Base-by-base conservation (phyloP, 2,329 filamentous ascomycete species). In the Zymoseptoria passerinii region DNA sequence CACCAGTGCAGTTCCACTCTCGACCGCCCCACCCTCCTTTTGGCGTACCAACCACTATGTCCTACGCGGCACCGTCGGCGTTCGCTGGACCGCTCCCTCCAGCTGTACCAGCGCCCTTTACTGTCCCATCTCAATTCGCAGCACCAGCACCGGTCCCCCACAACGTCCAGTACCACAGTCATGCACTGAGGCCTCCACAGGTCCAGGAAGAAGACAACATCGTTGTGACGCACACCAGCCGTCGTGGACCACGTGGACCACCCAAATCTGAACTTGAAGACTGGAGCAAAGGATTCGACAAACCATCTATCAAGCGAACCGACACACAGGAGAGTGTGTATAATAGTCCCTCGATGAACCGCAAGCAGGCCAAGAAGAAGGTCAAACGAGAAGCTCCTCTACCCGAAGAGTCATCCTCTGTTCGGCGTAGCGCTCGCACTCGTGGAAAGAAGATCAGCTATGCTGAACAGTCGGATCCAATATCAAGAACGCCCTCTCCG, bases 391-490 rank as follows among this genome's bases (percentile, higher is more conserved):
- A 61, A 35, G 35, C 19, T 19, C 53, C 56, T 9, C 56, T 56
- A 10, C 50, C 28, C 35, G 53, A 58, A 40, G 53, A 58, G 4
- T 40, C 50, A 13, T 40, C 51, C 23, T 44, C 54, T 48, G 56
- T 63, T 5, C 61, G 63, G 5, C 56, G 64, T 2, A 66, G 64
- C 50, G 53, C 60, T 10, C 58, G 64, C 13, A 58, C 56, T 3
- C 58, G 54, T 10, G 57, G 51, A 35, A 66, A 63, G 50, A 53
- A 60, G 52, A 48, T 66, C 44, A 62, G 61, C 50, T 66, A 66
- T 44, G 56, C 54, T 3, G 64, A 64, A 52, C 56, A 56, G 13
- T 18, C 48, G 4, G 59, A 60, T 18, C 55, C 59, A 20, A 35
- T 55, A 7, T 61, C 56, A 8, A 48, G 35, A 19, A 55, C 57